Conservation (phyloP, 129 eudicot species). For the Deinandra increscens region DNA sequence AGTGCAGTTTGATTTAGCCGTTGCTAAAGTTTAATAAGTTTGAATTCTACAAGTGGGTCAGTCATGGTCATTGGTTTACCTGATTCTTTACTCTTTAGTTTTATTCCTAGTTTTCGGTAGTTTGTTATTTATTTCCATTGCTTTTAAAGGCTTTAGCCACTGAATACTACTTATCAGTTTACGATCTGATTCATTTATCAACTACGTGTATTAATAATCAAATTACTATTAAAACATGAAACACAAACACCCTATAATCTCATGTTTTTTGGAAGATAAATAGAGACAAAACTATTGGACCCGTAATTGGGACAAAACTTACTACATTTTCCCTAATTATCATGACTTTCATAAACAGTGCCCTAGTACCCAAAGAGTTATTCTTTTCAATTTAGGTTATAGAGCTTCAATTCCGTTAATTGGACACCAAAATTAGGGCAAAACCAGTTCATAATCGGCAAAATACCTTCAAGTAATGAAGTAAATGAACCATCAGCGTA, state of each 20-base stretch:
- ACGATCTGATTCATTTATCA: too few species aligned
- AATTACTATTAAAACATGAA: background rate
- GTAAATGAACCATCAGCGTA: background rate
- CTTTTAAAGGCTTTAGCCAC: too few species aligned
- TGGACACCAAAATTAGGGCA: background rate
- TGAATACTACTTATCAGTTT: too few species aligned
- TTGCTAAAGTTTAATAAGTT: too few species aligned
- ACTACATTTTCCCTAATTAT: slow-evolving; percentile 12
- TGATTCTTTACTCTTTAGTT: too few species aligned
- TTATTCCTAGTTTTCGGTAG: too few species aligned
- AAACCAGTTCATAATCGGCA: background rate
- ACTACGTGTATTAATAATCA: too few species aligned
- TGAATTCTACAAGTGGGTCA: too few species aligned
- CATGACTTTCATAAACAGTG: background rate
- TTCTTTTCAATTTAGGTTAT: slow-evolving; percentile 5
- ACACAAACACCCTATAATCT: background rate
- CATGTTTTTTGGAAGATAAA: background rate
- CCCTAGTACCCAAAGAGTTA: background rate
- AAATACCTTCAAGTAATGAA: background rate
- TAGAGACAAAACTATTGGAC: background rate
- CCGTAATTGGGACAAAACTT: background rate
- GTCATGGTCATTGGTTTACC: too few species aligned
- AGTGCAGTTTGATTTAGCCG: too few species aligned
- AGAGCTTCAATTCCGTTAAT: slow-evolving; percentile 6
- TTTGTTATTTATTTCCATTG: too few species aligned